Conservation (phyloP, 768 basidiomycete species). For the Solioccasus polychromus region DNA sequence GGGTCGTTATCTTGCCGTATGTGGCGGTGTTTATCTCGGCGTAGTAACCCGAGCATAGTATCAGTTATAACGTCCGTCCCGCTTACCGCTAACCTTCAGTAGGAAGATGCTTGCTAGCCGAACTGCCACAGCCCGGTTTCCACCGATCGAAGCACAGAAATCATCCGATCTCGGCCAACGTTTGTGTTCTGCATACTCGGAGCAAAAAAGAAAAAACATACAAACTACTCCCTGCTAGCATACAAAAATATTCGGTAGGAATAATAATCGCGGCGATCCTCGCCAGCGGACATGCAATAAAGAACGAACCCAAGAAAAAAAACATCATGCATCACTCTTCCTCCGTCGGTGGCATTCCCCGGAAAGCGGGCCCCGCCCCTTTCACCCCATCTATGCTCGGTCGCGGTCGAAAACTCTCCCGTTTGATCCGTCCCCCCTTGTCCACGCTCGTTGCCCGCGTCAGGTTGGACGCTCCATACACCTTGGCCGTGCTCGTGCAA, state of each 20-base stretch:
- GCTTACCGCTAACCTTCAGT: too few species aligned
- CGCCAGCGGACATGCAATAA: slow-evolving; percentile 16
- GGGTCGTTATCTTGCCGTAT: too few species aligned
- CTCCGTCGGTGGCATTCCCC: slow-evolving; percentile 26
- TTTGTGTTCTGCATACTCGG: not conserved
- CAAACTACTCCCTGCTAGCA: not conserved
- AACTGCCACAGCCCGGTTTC: too few species aligned
- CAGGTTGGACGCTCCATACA: slow-evolving; percentile 11
- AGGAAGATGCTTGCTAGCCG: too few species aligned
- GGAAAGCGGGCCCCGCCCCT: slow-evolving; percentile 9
- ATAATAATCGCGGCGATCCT: slow-evolving; percentile 16
- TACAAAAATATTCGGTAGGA: slow-evolving; percentile 22
- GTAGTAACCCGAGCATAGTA: too few species aligned
- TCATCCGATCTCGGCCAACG: too few species aligned
- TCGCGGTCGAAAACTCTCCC: slow-evolving; percentile 84
- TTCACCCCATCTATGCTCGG: slow-evolving; percentile 58
- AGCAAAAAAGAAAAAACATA: slow-evolving; percentile 1
- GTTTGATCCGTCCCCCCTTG: slow-evolving; percentile 52
- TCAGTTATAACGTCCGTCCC: too few species aligned
- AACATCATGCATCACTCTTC: slow-evolving; percentile 18
- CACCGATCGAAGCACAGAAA: too few species aligned
- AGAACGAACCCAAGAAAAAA: not conserved
- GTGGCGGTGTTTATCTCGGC: too few species aligned
- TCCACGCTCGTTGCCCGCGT: slow-evolving; percentile 24
- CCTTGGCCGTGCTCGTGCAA: slow-evolving; percentile 12